Conservation (phyloP, 2,329 filamentous ascomycete species). For the Exophiala phaeomuriformis region DNA sequence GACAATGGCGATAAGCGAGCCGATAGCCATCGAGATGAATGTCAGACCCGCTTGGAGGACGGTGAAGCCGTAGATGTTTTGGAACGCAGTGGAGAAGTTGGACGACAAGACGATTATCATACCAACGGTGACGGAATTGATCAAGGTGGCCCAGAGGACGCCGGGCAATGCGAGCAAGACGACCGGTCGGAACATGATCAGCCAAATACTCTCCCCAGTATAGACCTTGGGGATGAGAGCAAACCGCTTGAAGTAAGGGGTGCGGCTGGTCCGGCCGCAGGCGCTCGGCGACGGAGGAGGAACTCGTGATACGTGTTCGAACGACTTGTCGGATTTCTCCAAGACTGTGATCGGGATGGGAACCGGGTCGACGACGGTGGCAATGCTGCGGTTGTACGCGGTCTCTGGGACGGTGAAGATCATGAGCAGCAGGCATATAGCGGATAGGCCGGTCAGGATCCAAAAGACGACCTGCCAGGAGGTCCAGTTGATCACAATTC, state of each 20-base stretch:
- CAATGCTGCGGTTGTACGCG: background rate
- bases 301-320: constrained; percentile 2
- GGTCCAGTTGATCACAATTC: background rate
- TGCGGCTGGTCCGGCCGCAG: background rate
- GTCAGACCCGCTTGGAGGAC: constrained; percentile 36
- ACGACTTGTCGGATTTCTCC: background rate
- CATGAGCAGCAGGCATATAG: background rate
- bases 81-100: constrained; percentile 22
- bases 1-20: constrained; percentile 43
- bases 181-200: constrained; percentile 11
- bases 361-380: background rate
- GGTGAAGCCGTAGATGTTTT: constrained; percentile 2
- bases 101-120: constrained; percentile 29
- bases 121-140: constrained; percentile 27
- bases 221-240: background rate
- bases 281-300: background rate
- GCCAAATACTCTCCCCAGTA: constrained; percentile 3
- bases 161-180: constrained; percentile 19
- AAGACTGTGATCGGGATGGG: background rate
- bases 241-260: constrained; percentile 4
- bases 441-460: constrained; percentile 1
- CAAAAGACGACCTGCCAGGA: background rate
- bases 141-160: constrained; percentile 22
- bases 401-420: constrained; percentile 4
- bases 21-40: constrained; percentile 48